Evolutionary conservation across 306 rosid species (phyloP).

Genomic region (Ormosia semicastrata): DNA sequence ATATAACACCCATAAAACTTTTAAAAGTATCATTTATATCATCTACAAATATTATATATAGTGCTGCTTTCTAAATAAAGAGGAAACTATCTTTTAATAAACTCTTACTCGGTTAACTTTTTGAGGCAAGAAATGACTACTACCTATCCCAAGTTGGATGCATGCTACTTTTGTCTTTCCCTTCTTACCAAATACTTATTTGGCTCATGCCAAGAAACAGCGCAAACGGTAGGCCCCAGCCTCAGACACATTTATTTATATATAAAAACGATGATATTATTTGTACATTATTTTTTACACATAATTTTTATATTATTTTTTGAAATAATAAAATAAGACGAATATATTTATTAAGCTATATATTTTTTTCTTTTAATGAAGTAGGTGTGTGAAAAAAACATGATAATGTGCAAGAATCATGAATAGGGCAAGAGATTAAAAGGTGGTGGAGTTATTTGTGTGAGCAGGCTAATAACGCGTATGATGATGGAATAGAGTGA

Average conservation of each 20-base stretch:
- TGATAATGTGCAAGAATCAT: too few relatives aligned
- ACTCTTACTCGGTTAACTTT: neutral
- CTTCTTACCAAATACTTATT: neutral
- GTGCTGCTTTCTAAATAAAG: neutral
- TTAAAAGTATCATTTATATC: neutral
- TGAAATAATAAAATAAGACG: too few relatives aligned
- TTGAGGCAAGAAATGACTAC: slow-evolving; percentile 8
- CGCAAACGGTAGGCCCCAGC: slow-evolving; percentile 9
- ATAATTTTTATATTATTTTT: too few relatives aligned
- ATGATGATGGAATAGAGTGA: neutral
- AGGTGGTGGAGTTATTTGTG: slow-evolving; percentile 6
- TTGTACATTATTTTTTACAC: too few relatives aligned
- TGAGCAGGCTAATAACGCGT: slow-evolving; percentile 10
- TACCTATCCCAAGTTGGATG: slow-evolving; percentile 4
- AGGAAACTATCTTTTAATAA: slow-evolving; percentile 11
- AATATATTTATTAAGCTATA: too few relatives aligned
- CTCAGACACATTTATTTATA: neutral
- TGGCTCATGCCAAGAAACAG: slow-evolving; percentile 12
- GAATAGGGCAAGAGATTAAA: slow-evolving; percentile 16
- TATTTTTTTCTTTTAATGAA: too few relatives aligned
- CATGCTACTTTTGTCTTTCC: neutral
- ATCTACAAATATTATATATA: neutral
- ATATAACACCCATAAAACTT: neutral
- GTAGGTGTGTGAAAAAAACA: too few relatives aligned
- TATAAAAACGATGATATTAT: too few relatives aligned